Percentiles rank a stretch among this genome's conserved stretches.
These are phyloP conservation scores for Aureobasidium sp. DNA, from an alignment of 2,329 filamentous ascomycete genomes.

Conservation along the genomic window DNA sequence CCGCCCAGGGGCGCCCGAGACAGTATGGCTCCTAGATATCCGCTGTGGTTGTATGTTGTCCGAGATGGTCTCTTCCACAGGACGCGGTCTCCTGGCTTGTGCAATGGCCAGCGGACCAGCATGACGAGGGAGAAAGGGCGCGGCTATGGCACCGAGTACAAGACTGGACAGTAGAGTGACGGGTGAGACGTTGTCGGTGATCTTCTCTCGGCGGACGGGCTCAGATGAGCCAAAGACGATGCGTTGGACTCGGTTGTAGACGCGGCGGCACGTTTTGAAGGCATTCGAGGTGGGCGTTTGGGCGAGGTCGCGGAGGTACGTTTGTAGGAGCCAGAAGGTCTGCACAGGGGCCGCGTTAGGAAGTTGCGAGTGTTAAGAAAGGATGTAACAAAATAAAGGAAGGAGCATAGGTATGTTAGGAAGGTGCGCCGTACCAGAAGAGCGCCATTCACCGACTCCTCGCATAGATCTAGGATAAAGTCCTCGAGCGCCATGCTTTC, in stretches of 20 bases:
- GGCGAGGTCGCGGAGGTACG: constrained; percentile 73
- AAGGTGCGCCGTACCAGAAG: constrained; percentile 51
- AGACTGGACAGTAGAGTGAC: constrained; percentile 75
- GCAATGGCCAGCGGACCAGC: constrained; percentile 74
- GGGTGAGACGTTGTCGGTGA: constrained; percentile 72
- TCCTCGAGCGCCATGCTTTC: constrained; percentile 88
- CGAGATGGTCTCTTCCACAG: constrained; percentile 51
- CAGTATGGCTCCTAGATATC: constrained; percentile 61
- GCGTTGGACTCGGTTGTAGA: constrained; percentile 83
- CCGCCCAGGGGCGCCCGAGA: constrained; percentile 40
- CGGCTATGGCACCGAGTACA: constrained; percentile 65
- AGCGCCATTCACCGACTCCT: constrained; percentile 78
- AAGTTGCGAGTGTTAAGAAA: neutral
- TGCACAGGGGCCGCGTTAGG: constrained; percentile 29
- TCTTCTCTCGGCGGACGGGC: constrained; percentile 60
- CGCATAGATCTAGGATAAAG: constrained; percentile 76
- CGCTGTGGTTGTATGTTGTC: constrained; percentile 50
- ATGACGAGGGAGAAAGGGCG: constrained; percentile 67
- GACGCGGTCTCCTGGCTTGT: constrained; percentile 68
- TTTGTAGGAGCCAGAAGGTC: constrained; percentile 90
- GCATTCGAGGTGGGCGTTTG: constrained; percentile 65
- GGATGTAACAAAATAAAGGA: too few relatives aligned
- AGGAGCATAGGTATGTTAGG: neutral
- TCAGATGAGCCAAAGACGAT: constrained; percentile 76
- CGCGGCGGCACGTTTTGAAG: constrained; percentile 73